Conservation (phyloP, 805 yeast species). For the Kuraishia borneana region DNA sequence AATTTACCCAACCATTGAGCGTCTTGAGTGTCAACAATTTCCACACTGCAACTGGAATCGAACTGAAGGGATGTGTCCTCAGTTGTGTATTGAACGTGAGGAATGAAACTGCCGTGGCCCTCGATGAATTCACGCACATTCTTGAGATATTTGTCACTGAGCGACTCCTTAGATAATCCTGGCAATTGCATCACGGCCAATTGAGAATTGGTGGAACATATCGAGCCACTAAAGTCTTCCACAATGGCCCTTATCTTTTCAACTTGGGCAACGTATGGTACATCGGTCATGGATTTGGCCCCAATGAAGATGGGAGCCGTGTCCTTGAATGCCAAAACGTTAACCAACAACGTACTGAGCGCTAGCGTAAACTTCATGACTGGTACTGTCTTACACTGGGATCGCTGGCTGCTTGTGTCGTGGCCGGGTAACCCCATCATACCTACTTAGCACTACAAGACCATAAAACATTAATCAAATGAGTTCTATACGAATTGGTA, state of each 20-base stretch:
- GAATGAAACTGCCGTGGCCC: neutral
- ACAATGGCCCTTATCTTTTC: constrained; percentile 2
- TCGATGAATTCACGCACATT: constrained; percentile 2
- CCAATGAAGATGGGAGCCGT: constrained; percentile 19
- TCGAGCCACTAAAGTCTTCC: constrained; percentile 6
- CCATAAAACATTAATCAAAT: neutral
- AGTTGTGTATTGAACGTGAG: constrained; percentile 3
- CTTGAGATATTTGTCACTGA: constrained; percentile 1
- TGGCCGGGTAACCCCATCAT: neutral
- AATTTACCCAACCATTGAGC: constrained; percentile 3
- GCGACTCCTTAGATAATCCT: constrained; percentile 6
- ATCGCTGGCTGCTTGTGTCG: neutral
- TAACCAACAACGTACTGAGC: constrained; percentile 2
- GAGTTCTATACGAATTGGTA: constrained; percentile 1
- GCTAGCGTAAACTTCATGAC: neutral
- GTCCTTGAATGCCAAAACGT: constrained; percentile 15
- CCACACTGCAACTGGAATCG: neutral
- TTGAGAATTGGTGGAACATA: constrained; percentile 8
- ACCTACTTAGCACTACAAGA: neutral
- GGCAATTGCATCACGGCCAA: constrained; percentile 6
- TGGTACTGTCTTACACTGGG: too few species aligned
- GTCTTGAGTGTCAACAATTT: neutral
- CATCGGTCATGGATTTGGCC: constrained; percentile 3
- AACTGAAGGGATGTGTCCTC: neutral
- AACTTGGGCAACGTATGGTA: constrained; percentile 10